These are phyloP conservation scores for Thelonectria blattea DNA, from an alignment of 2,329 filamentous ascomycete genomes.

Conservation along the genomic window DNA sequence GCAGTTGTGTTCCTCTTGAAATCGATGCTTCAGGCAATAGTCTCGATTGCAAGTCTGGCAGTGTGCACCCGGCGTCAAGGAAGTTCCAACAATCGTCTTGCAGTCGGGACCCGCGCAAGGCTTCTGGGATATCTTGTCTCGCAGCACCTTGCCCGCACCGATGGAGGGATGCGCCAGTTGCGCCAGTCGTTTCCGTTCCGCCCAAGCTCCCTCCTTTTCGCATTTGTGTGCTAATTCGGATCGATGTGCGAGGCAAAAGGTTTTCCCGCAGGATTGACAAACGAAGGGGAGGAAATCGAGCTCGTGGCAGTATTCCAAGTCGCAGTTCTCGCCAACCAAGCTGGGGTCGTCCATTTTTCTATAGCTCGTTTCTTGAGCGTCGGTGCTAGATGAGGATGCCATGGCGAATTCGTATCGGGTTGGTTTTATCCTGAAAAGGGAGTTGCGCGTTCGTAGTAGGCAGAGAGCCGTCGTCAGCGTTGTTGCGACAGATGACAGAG, in stretches of 20 bases:
- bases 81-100: slow-evolving; percentile 74
- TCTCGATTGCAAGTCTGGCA: slow-evolving; percentile 73
- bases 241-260: slow-evolving; percentile 93
- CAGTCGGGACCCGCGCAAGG: slow-evolving; percentile 71
- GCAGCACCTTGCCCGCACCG: slow-evolving; percentile 60
- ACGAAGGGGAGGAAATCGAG: slow-evolving; percentile 96
- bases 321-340: slow-evolving; percentile 88
- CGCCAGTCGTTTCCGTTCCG: slow-evolving; percentile 60
- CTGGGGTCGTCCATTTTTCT: slow-evolving; percentile 79
- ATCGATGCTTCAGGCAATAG: slow-evolving; percentile 80
- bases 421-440: slow-evolving; percentile 19
- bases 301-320: slow-evolving; percentile 88
- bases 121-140: slow-evolving; percentile 64
- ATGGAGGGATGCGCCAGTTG: slow-evolving; percentile 60
- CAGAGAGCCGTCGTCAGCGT: slow-evolving; percentile 40
- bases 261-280: slow-evolving; percentile 85
- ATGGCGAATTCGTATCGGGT: slow-evolving; percentile 46
- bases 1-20: slow-evolving; percentile 85
- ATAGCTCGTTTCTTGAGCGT: slow-evolving; percentile 61
- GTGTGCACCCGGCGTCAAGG: slow-evolving; percentile 71
- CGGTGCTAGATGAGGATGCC: slow-evolving; percentile 56
- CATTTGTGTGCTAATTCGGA: slow-evolving; percentile 82
- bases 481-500: slow-evolving; percentile 30
- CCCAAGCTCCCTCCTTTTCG: slow-evolving; percentile 66
- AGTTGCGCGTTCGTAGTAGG: slow-evolving; percentile 32